A percentile compares a stretch with the other conserved stretches of the same genome.
phyloP scores from a whole-genome alignment of 106 monocot species.

The Dendrobium nobile region DNA sequence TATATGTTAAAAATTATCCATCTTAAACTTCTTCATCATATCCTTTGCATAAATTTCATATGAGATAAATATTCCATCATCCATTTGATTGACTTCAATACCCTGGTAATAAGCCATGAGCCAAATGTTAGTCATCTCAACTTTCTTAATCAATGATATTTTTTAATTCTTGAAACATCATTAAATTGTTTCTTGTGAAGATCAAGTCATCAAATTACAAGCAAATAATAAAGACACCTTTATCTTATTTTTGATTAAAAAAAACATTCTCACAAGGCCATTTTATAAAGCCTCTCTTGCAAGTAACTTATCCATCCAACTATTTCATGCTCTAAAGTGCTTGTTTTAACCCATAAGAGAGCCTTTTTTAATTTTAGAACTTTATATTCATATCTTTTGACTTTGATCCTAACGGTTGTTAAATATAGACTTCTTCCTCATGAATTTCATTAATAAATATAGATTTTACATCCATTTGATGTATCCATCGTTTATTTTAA shows the following conservation, averaged over 20 bases:
- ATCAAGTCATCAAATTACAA: not conserved
- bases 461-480: constrained; percentile 3
- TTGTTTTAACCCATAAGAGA: not conserved
- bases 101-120: not conserved
- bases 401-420: not conserved
- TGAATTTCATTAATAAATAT: not conserved
- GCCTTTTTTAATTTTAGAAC: not conserved
- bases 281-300: not conserved
- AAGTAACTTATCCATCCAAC: not conserved
- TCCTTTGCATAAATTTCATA: not conserved
- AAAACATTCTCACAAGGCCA: not conserved
- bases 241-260: not conserved
- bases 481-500: not conserved
- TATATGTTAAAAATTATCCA: not conserved
- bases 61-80: not conserved
- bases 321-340: not conserved
- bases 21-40: not conserved
- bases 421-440: too few species aligned
- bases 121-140: not conserved
- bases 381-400: not conserved
- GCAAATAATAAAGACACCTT: not conserved
- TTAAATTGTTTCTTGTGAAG: too few species aligned
- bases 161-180: constrained; percentile 5
- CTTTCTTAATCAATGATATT: not conserved
- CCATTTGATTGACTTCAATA: not conserved